Evolutionary conservation across 2,329 filamentous ascomycete species (phyloP).

Genomic region (Microthyrium microscopicum): DNA sequence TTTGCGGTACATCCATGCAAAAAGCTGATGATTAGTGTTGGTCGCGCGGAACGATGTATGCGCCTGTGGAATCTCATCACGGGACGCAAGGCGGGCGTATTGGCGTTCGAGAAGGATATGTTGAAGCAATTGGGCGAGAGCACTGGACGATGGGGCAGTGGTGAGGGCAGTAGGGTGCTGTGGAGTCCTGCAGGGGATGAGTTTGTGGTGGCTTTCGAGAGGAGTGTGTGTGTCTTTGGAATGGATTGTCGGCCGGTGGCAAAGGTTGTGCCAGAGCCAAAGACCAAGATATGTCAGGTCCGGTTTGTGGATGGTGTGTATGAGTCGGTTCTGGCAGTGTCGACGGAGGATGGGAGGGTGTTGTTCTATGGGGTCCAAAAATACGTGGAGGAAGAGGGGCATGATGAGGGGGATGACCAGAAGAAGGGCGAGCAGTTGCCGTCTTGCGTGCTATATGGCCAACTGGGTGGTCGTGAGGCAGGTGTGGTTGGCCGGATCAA

Average conservation of each 20-base stretch:
- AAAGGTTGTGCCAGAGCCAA: slow-evolving; percentile 47
- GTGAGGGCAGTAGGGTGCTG: slow-evolving; percentile 65
- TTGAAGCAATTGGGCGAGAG: slow-evolving; percentile 62
- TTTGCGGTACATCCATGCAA: slow-evolving; percentile 92
- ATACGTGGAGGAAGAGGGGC: slow-evolving; percentile 16
- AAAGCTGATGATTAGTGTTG: slow-evolving; percentile 90
- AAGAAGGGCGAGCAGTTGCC: slow-evolving; percentile 26
- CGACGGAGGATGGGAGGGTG: slow-evolving; percentile 80
- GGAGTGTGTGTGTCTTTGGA: slow-evolving; percentile 69
- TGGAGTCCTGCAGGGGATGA: slow-evolving; percentile 69
- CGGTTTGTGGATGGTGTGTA: slow-evolving; percentile 43
- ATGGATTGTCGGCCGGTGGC: slow-evolving; percentile 74
- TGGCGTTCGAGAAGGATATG: slow-evolving; percentile 65
- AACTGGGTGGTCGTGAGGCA: slow-evolving; percentile 57
- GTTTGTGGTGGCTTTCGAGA: slow-evolving; percentile 79
- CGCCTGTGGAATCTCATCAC: slow-evolving; percentile 93
- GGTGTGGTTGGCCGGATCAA: slow-evolving; percentile 64
- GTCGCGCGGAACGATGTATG: slow-evolving; percentile 81
- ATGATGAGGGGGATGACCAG: slow-evolving; percentile 22
- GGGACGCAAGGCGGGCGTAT: slow-evolving; percentile 82
- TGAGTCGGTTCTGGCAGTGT: slow-evolving; percentile 45
- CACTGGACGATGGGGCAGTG: slow-evolving; percentile 55
- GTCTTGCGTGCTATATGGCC: slow-evolving; percentile 43
- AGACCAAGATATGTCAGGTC: slow-evolving; percentile 72
- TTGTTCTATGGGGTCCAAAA: slow-evolving; percentile 59